Base-by-base conservation (phyloP, 139 green algal species). In the Chlamydomonas asymmetrica region DNA sequence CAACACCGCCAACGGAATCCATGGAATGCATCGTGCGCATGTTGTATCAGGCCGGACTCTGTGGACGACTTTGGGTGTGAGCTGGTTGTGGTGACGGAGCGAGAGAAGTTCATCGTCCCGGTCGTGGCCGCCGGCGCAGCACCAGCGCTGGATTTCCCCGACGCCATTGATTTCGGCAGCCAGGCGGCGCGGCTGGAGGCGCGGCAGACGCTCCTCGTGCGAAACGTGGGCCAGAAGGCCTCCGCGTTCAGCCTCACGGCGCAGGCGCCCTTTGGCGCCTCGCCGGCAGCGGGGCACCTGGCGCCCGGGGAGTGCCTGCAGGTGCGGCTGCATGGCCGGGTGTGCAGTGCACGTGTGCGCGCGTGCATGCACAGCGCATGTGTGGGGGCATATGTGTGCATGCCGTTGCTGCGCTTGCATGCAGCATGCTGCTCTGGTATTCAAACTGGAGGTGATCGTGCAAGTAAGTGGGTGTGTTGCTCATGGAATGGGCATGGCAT, bases 101-200 rank as follows among this genome's bases (percentile, higher is more conserved):
- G 92, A 1, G 92, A 97, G 76, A 90, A 90, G 81, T 97, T 93
- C 65, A 31, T 94, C 16, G 88, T 97, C 41, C 92, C 90, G 1
- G 56, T 96, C 48, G n/a, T 78, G 18, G 80, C 80, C 9, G 48
- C 41, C 31, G 87, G 90, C 18, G 80, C 78, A 22, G 65, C 74
- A 41, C 71, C 86, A 34, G 87, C 82, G 43, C 84, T 97, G 35
- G 86, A 95, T 71, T 76, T 97, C 31, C 91, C 92, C 20, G 89
- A 94, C 75, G 34, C 66, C 3, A 39, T 97, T 5, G 45, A 83
- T 5, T 91, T 95, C 50, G 32, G 80, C 67, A 27, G 39, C 2
- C 43, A 38, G n/a, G 70, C 90, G 32, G 74, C 63, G 23, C 89
- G 88, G 60, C 76, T 72, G 45, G 73, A 67, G 2, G 32, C 39